phyloP scores from a whole-genome alignment of 345 rosid genomes.

The Eucalyptus coolabah region DNA sequence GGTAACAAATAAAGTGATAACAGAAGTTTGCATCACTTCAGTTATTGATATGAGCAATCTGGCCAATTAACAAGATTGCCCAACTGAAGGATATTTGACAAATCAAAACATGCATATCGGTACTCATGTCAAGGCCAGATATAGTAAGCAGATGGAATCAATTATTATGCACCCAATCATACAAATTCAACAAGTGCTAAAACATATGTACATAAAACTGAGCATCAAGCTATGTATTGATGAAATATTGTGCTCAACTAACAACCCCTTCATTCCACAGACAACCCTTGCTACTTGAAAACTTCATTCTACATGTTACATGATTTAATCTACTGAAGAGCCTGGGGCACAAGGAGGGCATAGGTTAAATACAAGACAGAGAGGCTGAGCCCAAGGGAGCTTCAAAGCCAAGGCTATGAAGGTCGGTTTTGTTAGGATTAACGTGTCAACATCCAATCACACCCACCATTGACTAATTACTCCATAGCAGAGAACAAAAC shows the following conservation, averaged over 20 bases:
- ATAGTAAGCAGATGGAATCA: background rate
- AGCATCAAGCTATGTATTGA: background rate
- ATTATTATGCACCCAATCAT: background rate
- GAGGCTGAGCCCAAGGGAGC: background rate
- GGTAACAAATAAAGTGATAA: background rate
- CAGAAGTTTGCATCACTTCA: background rate
- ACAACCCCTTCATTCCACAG: background rate
- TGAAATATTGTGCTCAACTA: background rate
- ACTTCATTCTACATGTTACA: background rate
- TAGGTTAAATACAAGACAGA: background rate
- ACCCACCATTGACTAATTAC: background rate
- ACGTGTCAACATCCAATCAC: background rate
- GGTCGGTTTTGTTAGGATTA: background rate
- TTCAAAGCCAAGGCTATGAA: background rate
- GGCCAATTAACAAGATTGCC: background rate
- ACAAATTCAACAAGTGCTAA: background rate
- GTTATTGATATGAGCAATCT: background rate
- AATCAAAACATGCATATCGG: background rate
- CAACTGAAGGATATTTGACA: background rate
- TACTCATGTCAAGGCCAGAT: background rate
- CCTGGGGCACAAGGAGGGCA: background rate
- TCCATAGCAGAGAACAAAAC: background rate
- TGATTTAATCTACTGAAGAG: background rate
- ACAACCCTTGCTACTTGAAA: background rate
- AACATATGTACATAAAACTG: background rate